phyloP scores from a whole-genome alignment of 1,284 basidiomycete genomes.

The Tremellales sp. region DNA sequence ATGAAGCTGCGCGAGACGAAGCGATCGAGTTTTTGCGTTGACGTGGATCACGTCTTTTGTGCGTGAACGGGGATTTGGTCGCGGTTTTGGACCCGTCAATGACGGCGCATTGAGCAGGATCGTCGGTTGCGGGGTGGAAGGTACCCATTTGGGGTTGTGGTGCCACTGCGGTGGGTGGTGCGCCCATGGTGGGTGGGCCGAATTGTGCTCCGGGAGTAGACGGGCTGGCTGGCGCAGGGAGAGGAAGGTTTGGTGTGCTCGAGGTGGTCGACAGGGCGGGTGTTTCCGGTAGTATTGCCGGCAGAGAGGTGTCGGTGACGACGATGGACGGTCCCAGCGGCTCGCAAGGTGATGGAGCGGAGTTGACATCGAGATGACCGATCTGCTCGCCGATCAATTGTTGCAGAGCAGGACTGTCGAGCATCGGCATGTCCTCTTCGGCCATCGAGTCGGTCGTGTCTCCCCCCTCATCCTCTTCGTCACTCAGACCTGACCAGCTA shows the following conservation, averaged over 20 bases:
- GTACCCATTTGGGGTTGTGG: constrained; percentile 34
- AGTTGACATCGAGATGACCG: background rate
- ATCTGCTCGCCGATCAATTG: constrained; percentile 34
- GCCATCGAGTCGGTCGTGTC: constrained; percentile 48
- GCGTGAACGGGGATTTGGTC: constrained; percentile 46
- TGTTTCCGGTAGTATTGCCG: constrained; percentile 8
- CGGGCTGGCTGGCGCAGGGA: background rate
- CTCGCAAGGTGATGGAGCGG: background rate
- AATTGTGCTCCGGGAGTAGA: background rate
- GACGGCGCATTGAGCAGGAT: constrained; percentile 41
- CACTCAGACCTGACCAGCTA: constrained; percentile 35
- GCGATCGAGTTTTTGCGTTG: constrained; percentile 24
- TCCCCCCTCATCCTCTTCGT: constrained; percentile 32
- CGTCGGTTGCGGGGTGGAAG: constrained; percentile 33
- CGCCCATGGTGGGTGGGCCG: constrained; percentile 4
- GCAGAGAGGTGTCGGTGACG: constrained; percentile 18
- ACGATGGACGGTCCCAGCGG: constrained; percentile 15
- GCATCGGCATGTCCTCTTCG: constrained; percentile 47
- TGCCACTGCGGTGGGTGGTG: constrained; percentile 8
- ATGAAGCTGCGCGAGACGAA: constrained; percentile 12
- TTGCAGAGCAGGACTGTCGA: constrained; percentile 41
- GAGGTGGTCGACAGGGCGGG: constrained; percentile 25
- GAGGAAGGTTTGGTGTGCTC: constrained; percentile 7
- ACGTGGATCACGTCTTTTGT: constrained; percentile 25
- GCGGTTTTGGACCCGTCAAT: constrained; percentile 40